Percentiles rank a stretch among this genome's conserved stretches.
phyloP scores from a whole-genome alignment of 495 filamentous ascomycete genomes.

The Penicillium psychrofluorescens region DNA sequence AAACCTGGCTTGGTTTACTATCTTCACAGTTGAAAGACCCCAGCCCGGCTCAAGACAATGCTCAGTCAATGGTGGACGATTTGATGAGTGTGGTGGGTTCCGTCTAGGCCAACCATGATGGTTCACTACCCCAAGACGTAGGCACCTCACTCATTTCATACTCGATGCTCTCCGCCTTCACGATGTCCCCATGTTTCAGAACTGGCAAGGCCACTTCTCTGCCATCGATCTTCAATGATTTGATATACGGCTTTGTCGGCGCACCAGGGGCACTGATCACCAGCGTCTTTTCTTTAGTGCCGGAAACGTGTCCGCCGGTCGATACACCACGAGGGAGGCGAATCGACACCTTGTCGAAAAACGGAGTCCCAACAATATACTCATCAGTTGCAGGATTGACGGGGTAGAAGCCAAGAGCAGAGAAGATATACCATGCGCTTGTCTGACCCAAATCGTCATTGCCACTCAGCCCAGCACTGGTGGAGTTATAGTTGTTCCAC shows the following conservation, averaged over 20 bases:
- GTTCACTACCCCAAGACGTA: constrained; percentile 11
- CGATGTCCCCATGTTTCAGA: constrained; percentile 11
- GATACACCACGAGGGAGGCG: constrained; percentile 8
- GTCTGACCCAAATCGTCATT: constrained; percentile 24
- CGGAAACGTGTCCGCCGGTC: constrained; percentile 7
- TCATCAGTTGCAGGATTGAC: constrained; percentile 21
- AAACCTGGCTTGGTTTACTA: background rate
- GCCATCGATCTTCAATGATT: constrained; percentile 11
- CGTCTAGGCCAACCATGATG: constrained; percentile 1
- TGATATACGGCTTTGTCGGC: constrained; percentile 14
- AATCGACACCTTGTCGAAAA: constrained; percentile 19
- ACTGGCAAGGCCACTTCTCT: constrained; percentile 3
- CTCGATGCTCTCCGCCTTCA: constrained; percentile 9
- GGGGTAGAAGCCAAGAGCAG: constrained; percentile 20
- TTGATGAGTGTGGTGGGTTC: background rate
- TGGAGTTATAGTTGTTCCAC: constrained; percentile 21
- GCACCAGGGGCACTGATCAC: constrained; percentile 13
- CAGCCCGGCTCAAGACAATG: too few species aligned
- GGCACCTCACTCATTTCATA: constrained; percentile 20
- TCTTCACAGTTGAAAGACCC: too few species aligned
- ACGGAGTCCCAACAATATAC: constrained; percentile 17
- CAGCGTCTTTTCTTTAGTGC: constrained; percentile 7
- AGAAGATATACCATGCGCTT: constrained; percentile 24
- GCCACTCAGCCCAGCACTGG: constrained; percentile 18
- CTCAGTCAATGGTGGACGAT: background rate